Evolutionary conservation across 306 rosid genomes (phyloP).

Genomic region (Glycyrrhiza uralensis): DNA sequence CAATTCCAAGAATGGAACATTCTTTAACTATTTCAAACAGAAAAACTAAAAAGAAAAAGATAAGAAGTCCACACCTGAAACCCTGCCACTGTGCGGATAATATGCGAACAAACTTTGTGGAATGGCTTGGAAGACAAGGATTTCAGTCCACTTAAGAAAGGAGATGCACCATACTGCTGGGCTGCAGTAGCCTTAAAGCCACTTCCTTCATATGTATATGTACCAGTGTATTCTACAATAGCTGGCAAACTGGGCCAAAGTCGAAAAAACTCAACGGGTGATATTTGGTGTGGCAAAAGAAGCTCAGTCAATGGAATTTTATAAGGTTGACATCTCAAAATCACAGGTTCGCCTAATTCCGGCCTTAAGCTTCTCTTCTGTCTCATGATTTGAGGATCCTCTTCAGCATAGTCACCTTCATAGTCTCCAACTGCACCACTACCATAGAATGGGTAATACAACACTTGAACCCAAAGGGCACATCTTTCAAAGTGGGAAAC

Average conservation of each 20-base stretch:
- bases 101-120: slow-evolving; percentile 94
- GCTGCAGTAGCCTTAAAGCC: slow-evolving; percentile 99
- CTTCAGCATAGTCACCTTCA: slow-evolving; percentile 93
- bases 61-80: slow-evolving; percentile 62
- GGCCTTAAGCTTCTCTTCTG: slow-evolving; percentile 97
- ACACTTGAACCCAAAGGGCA: slow-evolving; percentile 96
- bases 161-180: slow-evolving; percentile 94
- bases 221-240: slow-evolving; percentile 82
- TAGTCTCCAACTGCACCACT: slow-evolving; percentile 87
- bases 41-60: background rate
- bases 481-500: slow-evolving; percentile 95
- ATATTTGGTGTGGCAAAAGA: slow-evolving; percentile 84
- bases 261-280: slow-evolving; percentile 96
- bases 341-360: slow-evolving; percentile 95
- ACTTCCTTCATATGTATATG: slow-evolving; percentile 97
- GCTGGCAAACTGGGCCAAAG: slow-evolving; percentile 99
- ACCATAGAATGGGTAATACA: slow-evolving; percentile 96
- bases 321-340: slow-evolving; percentile 95
- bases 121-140: slow-evolving; percentile 92
- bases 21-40: background rate
- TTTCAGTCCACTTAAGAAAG: slow-evolving; percentile 93
- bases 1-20: slow-evolving; percentile 9
- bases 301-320: slow-evolving; percentile 91
- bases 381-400: slow-evolving; percentile 86
- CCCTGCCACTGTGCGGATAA: slow-evolving; percentile 96